phyloP scores from a whole-genome alignment of 2,329 filamentous ascomycete genomes.

The Penicillium sp. region DNA sequence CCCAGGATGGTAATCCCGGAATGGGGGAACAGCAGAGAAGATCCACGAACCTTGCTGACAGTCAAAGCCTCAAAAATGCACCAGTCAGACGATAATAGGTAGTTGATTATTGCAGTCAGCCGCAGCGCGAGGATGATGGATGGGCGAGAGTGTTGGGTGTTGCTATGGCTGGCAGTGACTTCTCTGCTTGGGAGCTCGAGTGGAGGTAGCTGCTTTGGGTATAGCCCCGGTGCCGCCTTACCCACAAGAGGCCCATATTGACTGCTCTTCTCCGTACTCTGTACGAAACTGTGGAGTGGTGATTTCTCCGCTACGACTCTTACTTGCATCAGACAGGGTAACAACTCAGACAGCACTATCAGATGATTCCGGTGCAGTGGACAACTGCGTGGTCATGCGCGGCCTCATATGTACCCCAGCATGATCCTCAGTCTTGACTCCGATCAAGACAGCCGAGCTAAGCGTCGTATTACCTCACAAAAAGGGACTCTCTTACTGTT shows the following conservation, averaged over 20 bases:
- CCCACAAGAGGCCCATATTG: neutral
- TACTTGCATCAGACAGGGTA: neutral
- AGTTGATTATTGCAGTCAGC: slow-evolving; percentile 8
- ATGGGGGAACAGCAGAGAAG: slow-evolving; percentile 7
- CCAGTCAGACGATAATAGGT: slow-evolving; percentile 5
- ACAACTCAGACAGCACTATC: neutral
- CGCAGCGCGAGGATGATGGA: neutral
- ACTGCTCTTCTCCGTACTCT: neutral
- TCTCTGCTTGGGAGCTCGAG: neutral
- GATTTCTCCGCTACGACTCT: neutral
- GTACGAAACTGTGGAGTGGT: neutral
- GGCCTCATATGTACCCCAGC: neutral
- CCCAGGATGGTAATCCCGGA: slow-evolving; percentile 15
- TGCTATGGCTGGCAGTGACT: neutral
- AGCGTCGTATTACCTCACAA: slow-evolving; percentile 14
- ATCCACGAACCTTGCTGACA: slow-evolving; percentile 17
- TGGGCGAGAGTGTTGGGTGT: neutral
- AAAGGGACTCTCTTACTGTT: neutral
- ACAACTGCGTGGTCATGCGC: neutral
- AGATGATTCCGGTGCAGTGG: neutral
- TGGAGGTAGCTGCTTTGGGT: slow-evolving; percentile 5
- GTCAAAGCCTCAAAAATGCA: neutral
- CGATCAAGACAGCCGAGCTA: neutral
- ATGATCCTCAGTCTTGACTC: neutral
- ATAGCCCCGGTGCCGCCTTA: slow-evolving; percentile 10